phyloP scores from a whole-genome alignment of 768 basidiomycete genomes.

The Mycena albidolilacea region DNA sequence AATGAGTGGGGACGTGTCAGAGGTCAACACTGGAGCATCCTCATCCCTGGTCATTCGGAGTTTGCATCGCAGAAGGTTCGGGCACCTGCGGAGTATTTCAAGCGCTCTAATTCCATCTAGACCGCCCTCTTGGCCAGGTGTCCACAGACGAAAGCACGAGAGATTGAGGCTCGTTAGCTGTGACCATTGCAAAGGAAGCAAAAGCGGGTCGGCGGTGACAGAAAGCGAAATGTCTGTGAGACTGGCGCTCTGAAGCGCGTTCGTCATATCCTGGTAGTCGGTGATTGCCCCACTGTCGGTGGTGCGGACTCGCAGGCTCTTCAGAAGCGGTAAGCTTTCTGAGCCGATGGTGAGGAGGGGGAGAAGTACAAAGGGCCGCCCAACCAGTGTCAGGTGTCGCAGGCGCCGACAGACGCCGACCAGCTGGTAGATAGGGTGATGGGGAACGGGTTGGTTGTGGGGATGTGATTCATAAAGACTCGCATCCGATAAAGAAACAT shows the following conservation, averaged over 20 bases:
- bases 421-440: neutral
- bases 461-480: neutral
- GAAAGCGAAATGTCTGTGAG: neutral
- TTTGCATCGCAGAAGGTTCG: neutral
- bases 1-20: neutral
- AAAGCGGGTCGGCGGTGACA: neutral
- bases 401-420: neutral
- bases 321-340: conserved; percentile 2
- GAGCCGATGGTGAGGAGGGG: neutral
- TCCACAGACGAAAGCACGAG: neutral
- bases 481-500: neutral
- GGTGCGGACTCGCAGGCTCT: neutral
- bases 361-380: neutral
- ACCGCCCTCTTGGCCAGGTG: neutral
- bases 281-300: neutral
- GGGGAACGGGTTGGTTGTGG: neutral
- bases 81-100: conserved; percentile 8
- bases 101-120: neutral
- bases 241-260: neutral
- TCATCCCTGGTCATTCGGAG: neutral
- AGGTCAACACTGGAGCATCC: neutral
- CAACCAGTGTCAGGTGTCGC: neutral
- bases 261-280: neutral
- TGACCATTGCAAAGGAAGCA: conserved; percentile 10
- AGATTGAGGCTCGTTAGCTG: conserved; percentile 4